phyloP scores from a whole-genome alignment of 176 grass and related monocot species.

The Pharus latifolius region DNA sequence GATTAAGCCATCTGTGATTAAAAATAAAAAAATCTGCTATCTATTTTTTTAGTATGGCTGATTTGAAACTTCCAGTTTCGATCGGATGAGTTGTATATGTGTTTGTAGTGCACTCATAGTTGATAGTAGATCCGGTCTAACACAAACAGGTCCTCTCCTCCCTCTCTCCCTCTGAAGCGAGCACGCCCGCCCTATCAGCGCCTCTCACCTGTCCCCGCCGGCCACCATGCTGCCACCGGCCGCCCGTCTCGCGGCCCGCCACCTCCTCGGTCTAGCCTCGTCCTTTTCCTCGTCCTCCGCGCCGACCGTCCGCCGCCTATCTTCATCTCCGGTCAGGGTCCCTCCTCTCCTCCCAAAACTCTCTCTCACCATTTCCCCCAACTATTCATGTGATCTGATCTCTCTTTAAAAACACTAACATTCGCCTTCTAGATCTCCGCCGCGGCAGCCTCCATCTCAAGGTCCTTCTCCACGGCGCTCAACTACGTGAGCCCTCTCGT shows the following conservation, averaged over 20 bases:
- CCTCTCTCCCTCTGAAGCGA: no score
- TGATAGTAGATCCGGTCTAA: no score
- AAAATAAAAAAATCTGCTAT: no score
- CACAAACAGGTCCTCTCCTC: no score
- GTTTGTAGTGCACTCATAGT: no score
- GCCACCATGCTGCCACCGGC: slow-evolving; percentile 43
- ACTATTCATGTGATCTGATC: background rate
- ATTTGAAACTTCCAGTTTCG: no score
- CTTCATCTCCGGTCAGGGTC: slow-evolving; percentile 13
- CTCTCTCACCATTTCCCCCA: background rate
- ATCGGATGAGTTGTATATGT: no score
- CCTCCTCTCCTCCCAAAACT: background rate
- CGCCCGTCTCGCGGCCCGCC: slow-evolving; percentile 48
- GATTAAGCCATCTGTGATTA: no score
- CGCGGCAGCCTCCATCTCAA: slow-evolving; percentile 4
- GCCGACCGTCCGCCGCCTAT: slow-evolving; percentile 2
- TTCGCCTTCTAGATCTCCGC: slow-evolving; percentile 20
- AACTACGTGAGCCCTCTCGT: slow-evolving; percentile 63
- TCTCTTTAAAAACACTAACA: background rate
- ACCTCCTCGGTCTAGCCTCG: slow-evolving; percentile 35
- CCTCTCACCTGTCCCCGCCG: background rate
- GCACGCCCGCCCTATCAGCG: no score
- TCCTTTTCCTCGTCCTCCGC: background rate
- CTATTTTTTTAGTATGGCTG: no score
- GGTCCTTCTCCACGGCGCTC: slow-evolving; percentile 65